Base-by-base conservation (phyloP, 1,284 basidiomycete species). In the Ganoderma sinense region DNA sequence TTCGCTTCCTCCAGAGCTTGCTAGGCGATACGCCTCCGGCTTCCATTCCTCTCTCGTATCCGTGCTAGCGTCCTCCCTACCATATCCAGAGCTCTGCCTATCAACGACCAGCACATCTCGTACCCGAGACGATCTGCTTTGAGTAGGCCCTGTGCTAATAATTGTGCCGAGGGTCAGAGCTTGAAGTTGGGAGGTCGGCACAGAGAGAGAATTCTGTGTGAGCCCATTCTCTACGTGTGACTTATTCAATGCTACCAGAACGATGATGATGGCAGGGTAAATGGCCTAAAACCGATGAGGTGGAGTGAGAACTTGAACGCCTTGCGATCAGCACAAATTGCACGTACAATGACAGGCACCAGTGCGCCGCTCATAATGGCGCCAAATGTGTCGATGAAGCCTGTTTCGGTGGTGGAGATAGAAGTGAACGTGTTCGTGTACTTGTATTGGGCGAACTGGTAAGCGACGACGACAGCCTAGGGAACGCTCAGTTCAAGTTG, bases 291-390 rank as follows among this genome's bases (percentile, higher is more conserved):
- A 8, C 14, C 23, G 13, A 13, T 10, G 5, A 48, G 11, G 13
- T 26, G 14, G 51, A 11, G 29, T 29, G 5, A 53, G 26, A 14
- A 36, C 1, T 7, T 7, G 5, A 14, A 3, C 4, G n/a, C 20
- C 2, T 48, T 23, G 36, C 6, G 10, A 4, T 6, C 14, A 29
- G 51, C 23, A 53, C 45, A 48, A 48, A 10, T 48, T 20, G 31
- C 4, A 61, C 60, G 11, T n/a, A 61, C 60, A 20, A 61, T 61
- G 60, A 61, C 7, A 39, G 60, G 60, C 3, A 61, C 39, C 2
- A 61, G 60, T 6, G 60, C 40, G 36, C 36, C 33, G 16, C 40
- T 36, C 39, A 61, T 39, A 26, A 61, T 40, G 16, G 23, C 60
- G 13, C 60, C 60, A 23, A 41, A 36, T 6, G 40, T 8, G 33